Percentiles rank a stretch among this genome's conserved stretches.
Evolutionary conservation across 306 rosid species (phyloP).

Genomic region (Cucumis hystrix): DNA sequence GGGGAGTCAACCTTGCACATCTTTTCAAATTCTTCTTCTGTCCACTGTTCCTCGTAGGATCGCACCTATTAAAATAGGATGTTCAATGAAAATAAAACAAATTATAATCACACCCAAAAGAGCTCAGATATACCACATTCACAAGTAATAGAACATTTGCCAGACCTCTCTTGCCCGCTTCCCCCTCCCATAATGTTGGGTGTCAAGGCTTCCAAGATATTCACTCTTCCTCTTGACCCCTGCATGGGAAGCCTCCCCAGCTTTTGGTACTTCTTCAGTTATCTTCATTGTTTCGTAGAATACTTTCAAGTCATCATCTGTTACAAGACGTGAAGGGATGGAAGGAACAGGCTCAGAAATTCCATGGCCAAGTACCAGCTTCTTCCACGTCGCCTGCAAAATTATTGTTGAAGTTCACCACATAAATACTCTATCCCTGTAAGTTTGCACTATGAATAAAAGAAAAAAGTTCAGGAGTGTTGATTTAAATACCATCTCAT

Average conservation of each 20-base stretch:
- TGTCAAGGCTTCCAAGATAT: slow-evolving; percentile 65
- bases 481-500: slow-evolving; percentile 51
- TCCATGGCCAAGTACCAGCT: slow-evolving; percentile 37
- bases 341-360: slow-evolving; percentile 38
- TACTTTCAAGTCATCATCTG: slow-evolving; percentile 72
- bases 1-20: slow-evolving; percentile 76
- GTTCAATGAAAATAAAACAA: not conserved
- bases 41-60: slow-evolving; percentile 98
- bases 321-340: slow-evolving; percentile 80
- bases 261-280: slow-evolving; percentile 61
- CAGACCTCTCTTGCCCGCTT: slow-evolving; percentile 98
- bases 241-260: slow-evolving; percentile 28
- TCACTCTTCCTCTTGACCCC: slow-evolving; percentile 71
- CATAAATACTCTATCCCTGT: not conserved
- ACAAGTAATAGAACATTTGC: slow-evolving; percentile 6
- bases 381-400: slow-evolving; percentile 73
- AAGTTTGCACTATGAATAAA: not conserved
- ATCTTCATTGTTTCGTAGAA: slow-evolving; percentile 84
- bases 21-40: slow-evolving; percentile 98
- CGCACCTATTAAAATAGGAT: slow-evolving; percentile 50
- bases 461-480: not conserved
- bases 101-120: not conserved
- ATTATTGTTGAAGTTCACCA: not conserved
- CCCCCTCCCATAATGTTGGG: slow-evolving; percentile 88
- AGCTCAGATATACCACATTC: not conserved